Percentiles rank a stretch among this genome's conserved stretches.
These are phyloP conservation scores for Naematelia aurantialba DNA, from an alignment of 768 basidiomycete genomes.

Conservation along the genomic window DNA sequence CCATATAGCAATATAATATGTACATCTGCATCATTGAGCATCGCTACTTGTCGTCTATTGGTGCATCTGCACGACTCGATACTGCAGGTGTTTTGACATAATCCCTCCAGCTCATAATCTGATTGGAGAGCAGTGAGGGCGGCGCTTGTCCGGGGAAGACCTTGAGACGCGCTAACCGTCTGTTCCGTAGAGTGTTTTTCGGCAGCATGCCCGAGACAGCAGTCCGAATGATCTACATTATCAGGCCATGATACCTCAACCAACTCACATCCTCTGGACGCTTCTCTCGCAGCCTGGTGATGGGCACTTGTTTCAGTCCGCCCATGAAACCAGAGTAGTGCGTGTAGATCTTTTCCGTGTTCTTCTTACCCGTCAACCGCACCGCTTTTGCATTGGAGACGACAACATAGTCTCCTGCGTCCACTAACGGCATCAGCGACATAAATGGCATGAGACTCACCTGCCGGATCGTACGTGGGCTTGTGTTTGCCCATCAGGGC, in stretches of 20 bases:
- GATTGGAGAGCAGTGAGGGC: background rate
- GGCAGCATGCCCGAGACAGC: constrained; percentile 98
- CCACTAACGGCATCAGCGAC: constrained; percentile 58
- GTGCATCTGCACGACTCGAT: background rate
- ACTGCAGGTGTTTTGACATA: background rate
- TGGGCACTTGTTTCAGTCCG: constrained; percentile 86
- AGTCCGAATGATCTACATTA: constrained; percentile 81
- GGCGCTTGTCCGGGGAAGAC: constrained; percentile 66
- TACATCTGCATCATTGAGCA: no score
- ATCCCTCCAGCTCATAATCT: background rate
- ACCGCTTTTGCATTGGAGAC: constrained; percentile 84
- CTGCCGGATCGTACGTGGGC: constrained; percentile 87
- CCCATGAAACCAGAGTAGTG: constrained; percentile 91
- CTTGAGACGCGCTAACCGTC: constrained; percentile 78
- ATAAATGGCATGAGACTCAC: constrained; percentile 54
- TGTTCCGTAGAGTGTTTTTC: constrained; percentile 90
- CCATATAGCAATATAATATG: no score
- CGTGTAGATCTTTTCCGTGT: constrained; percentile 77
- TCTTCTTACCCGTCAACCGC: constrained; percentile 83
- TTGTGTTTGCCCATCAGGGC: constrained; percentile 99
- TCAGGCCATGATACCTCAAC: no score
- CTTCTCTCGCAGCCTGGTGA: constrained; percentile 72
- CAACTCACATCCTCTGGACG: constrained; percentile 80
- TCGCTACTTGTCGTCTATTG: background rate
- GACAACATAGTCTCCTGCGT: constrained; percentile 96